Evolutionary conservation across 352 stramenopile species (phyloP), one percentile per base, ranked within the genome.

Genomic region (Elongisporangium senticosum): DNA sequence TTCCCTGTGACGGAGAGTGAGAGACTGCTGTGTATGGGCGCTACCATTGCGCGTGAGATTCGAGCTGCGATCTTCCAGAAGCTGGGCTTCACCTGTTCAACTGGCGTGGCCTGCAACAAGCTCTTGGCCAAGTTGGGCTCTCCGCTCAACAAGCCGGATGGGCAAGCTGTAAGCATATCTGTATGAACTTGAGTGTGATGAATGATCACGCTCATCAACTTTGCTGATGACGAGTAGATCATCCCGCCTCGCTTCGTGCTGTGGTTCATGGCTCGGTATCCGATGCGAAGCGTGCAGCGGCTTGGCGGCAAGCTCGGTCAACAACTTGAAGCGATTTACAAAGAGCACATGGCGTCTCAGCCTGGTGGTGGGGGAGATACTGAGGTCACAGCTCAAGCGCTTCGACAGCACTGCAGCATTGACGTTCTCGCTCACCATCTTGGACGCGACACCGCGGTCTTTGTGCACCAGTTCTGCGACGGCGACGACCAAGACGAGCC

Each of bases 1-100:
- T 94, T 93, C 28, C 85, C 85, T 1, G 24, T 91, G 20, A 89
- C 77, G 0, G 61, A 86, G 7, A 62, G 78, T 17, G 85, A 93
- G 49, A 74, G 81, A 3, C 69, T 90, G 52, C 62, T 95, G 37
- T 83, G 77, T 58, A 70, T 88, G 21, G 85, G 83, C 7, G 83
- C 83, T 8, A 57, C 47, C 14, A 84, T 95, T 15, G 79, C 83
- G 11, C 65, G 81, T 33, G 83, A 92, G 64, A 92, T 95, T 51
- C 83, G 85, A 0, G 60, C 86, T 10, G 63, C 72, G 10, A 68
- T 95, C n/a, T 76, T 79, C 51, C 60, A 57, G 8, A 75, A 79
- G 59, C 67, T 93, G 26, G 76, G 81, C n/a, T 95, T 77, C 49
- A 93, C 83, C 21, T 92, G 83, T 62, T 95, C 86, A 17, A 87